phyloP scores from a whole-genome alignment of 371 early-diverging fungal genomes.

The Mortierella polycephala region DNA sequence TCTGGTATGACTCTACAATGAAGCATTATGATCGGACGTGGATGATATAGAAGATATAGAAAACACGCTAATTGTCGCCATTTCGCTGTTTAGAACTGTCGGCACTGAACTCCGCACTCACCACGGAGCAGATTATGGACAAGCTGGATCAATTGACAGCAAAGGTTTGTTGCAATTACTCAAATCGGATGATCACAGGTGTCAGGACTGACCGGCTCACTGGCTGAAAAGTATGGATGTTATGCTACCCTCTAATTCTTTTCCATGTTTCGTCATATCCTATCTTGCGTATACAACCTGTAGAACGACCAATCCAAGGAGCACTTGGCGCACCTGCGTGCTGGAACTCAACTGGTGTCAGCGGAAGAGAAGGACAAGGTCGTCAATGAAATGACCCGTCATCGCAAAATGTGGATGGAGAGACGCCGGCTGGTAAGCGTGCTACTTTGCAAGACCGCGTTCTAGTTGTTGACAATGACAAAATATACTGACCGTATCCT shows the following conservation, averaged over 20 bases:
- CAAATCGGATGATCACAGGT: not conserved
- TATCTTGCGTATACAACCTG: too few relatives aligned
- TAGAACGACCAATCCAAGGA: slow-evolving; percentile 32
- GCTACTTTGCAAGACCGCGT: not conserved
- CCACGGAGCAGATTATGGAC: slow-evolving; percentile 28
- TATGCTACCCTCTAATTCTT: not conserved
- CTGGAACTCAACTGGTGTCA: slow-evolving; percentile 34
- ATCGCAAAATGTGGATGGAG: slow-evolving; percentile 37
- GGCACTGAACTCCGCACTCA: slow-evolving; percentile 23
- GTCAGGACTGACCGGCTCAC: not conserved
- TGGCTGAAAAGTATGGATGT: not conserved
- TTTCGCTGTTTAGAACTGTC: slow-evolving; percentile 23
- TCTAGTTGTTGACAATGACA: not conserved
- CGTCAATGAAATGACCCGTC: slow-evolving; percentile 29
- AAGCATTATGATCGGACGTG: not conserved
- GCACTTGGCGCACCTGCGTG: slow-evolving; percentile 19
- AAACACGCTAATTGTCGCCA: not conserved
- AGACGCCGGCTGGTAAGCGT: slow-evolving; percentile 40
- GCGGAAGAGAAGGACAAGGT: slow-evolving; percentile 27
- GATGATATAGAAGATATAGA: too few relatives aligned
- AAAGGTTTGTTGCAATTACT: slow-evolving; percentile 18
- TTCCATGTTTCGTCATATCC: too few relatives aligned
- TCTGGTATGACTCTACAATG: slow-evolving; percentile 13
- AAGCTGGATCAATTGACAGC: slow-evolving; percentile 12
- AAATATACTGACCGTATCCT: not conserved